phyloP scores from a whole-genome alignment of 2,329 filamentous ascomycete species.

The Zymoseptoria brevis region DNA sequence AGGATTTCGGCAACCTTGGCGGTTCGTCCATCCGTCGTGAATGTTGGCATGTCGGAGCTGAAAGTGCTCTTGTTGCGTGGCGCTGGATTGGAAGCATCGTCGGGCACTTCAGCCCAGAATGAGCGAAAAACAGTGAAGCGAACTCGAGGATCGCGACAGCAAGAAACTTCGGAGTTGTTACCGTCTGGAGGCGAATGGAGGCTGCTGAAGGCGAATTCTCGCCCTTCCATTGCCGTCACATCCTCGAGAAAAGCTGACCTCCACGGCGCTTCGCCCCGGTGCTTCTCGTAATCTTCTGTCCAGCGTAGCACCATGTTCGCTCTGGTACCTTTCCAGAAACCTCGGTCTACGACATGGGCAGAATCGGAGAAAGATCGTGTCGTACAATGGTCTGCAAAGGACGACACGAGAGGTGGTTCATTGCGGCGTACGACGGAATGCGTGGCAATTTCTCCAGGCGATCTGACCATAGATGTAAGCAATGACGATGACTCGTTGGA shows the following conservation, averaged over 20 bases:
- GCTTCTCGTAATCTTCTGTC: neutral
- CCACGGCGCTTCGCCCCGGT: neutral
- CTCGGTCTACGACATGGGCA: too few relatives aligned
- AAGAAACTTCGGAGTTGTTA: neutral
- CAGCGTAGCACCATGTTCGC: neutral
- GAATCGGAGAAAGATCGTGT: neutral
- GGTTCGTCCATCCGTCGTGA: slow-evolving; percentile 85
- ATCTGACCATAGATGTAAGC: neutral
- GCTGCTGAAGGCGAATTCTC: neutral
- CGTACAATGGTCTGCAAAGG: neutral
- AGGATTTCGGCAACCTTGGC: slow-evolving; percentile 68
- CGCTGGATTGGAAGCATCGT: slow-evolving; percentile 33
- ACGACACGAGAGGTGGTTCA: neutral
- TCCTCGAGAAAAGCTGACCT: neutral
- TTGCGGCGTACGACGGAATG: neutral
- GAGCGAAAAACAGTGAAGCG: neutral
- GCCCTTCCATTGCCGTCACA: neutral
- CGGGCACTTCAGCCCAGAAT: neutral
- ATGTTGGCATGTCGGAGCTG: slow-evolving; percentile 67
- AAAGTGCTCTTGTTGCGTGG: slow-evolving; percentile 61
- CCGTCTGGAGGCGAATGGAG: neutral
- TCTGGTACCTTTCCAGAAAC: neutral
- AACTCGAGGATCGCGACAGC: neutral
- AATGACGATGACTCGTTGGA: too few relatives aligned
- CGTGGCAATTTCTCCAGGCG: neutral